A percentile compares a stretch with the other conserved stretches of the same genome.
phyloP scores from a whole-genome alignment of 2,329 filamentous ascomycete genomes.

The Hansfordia pulvinata region DNA sequence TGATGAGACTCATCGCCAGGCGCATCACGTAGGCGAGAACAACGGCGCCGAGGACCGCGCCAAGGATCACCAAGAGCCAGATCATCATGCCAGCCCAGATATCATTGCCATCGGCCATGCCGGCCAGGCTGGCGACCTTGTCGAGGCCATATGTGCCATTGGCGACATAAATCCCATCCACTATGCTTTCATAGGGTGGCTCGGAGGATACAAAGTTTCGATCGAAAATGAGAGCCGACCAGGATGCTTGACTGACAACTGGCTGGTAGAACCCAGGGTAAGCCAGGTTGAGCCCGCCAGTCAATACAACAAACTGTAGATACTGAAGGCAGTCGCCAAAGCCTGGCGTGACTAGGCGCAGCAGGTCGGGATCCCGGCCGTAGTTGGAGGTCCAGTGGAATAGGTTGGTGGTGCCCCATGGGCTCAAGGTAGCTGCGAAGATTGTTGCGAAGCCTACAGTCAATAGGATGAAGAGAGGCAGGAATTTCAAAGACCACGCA shows the following conservation, averaged over 20 bases:
- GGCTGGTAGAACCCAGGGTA: constrained; percentile 96
- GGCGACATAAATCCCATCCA: constrained; percentile 78
- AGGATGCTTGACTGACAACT: constrained; percentile 72
- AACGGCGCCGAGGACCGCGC: constrained; percentile 49
- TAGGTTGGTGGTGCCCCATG: constrained; percentile 82
- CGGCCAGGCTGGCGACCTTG: constrained; percentile 65
- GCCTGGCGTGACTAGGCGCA: constrained; percentile 85
- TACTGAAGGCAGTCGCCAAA: constrained; percentile 97
- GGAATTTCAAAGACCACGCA: constrained; percentile 55
- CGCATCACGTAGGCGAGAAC: constrained; percentile 66
- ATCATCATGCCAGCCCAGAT: constrained; percentile 92
- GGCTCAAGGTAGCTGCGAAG: constrained; percentile 76
- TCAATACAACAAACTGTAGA: constrained; percentile 82
- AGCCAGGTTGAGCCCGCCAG: constrained; percentile 71
- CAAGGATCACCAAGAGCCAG: constrained; percentile 72
- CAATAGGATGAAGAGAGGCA: constrained; percentile 67
- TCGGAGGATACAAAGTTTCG: constrained; percentile 67
- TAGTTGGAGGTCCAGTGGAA: constrained; percentile 99
- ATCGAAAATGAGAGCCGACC: constrained; percentile 90
- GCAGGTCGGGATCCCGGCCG: constrained; percentile 79
- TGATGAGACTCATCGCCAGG: constrained; percentile 62
- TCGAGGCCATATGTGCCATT: constrained; percentile 71
- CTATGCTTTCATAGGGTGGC: constrained; percentile 49
- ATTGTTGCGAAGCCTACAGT: constrained; percentile 73
- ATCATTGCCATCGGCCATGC: constrained; percentile 62